A percentile compares a stretch with the other conserved stretches of the same genome.
Evolutionary conservation across 148 eudicot genomes (phyloP).

Genomic region (Polygonum aviculare): DNA sequence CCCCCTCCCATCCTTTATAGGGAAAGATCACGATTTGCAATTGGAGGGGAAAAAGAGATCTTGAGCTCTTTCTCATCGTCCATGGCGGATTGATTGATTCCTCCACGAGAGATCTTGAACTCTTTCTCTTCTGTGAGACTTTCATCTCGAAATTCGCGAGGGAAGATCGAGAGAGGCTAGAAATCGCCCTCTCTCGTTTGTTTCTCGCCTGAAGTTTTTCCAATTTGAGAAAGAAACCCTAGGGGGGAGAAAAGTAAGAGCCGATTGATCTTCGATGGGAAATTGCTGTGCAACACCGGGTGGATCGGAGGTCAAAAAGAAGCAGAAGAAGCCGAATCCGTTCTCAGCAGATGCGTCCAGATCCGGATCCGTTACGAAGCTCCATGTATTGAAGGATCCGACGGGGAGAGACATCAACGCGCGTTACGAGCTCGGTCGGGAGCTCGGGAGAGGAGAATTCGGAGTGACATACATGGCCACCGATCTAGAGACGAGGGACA

Average conservation of each 20-base stretch:
- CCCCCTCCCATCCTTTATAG: neutral
- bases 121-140: neutral
- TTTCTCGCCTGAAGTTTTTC: too few relatives aligned
- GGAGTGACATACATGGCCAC: conserved; percentile 48
- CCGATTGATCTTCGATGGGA: conserved; percentile 28
- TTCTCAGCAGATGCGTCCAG: conserved; percentile 30
- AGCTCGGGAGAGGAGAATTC: conserved; percentile 53
- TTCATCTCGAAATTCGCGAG: too few relatives aligned
- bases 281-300: conserved; percentile 43
- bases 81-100: conserved; percentile 34
- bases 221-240: conserved; percentile 6
- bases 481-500: conserved; percentile 28
- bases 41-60: conserved; percentile 9
- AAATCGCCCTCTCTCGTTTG: too few relatives aligned
- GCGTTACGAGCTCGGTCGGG: conserved; percentile 40
- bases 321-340: conserved; percentile 41
- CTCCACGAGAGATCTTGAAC: neutral
- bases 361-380: conserved; percentile 23
- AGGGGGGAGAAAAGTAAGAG: neutral
- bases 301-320: conserved; percentile 22
- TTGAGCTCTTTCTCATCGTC: conserved; percentile 13
- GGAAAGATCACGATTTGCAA: neutral
- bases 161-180: too few relatives aligned
- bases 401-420: conserved; percentile 37
- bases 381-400: conserved; percentile 42